Evolutionary conservation across 1,284 basidiomycete genomes (phyloP).

Genomic region (Cutaneotrichosporon cavernicola): DNA sequence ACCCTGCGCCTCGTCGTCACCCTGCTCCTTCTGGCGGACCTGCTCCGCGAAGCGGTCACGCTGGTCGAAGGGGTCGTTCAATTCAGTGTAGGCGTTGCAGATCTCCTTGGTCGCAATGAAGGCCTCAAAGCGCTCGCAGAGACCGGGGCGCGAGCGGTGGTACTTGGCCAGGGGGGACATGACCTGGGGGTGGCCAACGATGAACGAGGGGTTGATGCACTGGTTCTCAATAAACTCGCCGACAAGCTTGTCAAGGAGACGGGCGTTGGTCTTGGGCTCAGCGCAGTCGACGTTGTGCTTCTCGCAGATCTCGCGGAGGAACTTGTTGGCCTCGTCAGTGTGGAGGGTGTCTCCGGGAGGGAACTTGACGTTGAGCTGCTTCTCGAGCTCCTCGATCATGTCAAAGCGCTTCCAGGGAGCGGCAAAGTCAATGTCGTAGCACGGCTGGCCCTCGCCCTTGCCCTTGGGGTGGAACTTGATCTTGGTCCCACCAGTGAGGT

Average conservation of each 20-base stretch:
- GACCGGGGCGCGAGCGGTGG: slow-evolving; percentile 85
- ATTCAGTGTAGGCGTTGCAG: slow-evolving; percentile 96
- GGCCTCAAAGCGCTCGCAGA: slow-evolving; percentile 97
- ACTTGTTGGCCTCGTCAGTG: slow-evolving; percentile 83
- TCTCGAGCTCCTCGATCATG: slow-evolving; percentile 95
- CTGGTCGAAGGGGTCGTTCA: slow-evolving; percentile 98
- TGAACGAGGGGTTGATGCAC: slow-evolving; percentile 95
- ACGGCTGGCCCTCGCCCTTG: slow-evolving; percentile 65
- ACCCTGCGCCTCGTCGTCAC: slow-evolving; percentile 97
- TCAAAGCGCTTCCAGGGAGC: slow-evolving; percentile 99
- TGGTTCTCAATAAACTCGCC: slow-evolving; percentile 97
- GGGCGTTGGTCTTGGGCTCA: slow-evolving; percentile 92
- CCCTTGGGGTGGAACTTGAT: slow-evolving; percentile 91
- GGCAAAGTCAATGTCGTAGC: slow-evolving; percentile 82
- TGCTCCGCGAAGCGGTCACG: slow-evolving; percentile 94
- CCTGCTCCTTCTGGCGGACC: slow-evolving; percentile 88
- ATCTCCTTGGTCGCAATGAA: slow-evolving; percentile 99
- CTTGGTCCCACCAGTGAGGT: slow-evolving; percentile 78
- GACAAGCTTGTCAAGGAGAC: slow-evolving; percentile 96
- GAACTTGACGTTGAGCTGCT: slow-evolving; percentile 89
- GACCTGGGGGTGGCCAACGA: slow-evolving; percentile 97
- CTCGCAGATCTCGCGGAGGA: slow-evolving; percentile 76
- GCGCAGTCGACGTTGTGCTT: slow-evolving; percentile 98
- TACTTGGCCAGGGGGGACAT: slow-evolving; percentile 99
- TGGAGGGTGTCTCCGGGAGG: slow-evolving; percentile 89